Evolutionary conservation across 2,329 filamentous ascomycete genomes (phyloP).

Genomic region (Albophoma yamanashiensis): DNA sequence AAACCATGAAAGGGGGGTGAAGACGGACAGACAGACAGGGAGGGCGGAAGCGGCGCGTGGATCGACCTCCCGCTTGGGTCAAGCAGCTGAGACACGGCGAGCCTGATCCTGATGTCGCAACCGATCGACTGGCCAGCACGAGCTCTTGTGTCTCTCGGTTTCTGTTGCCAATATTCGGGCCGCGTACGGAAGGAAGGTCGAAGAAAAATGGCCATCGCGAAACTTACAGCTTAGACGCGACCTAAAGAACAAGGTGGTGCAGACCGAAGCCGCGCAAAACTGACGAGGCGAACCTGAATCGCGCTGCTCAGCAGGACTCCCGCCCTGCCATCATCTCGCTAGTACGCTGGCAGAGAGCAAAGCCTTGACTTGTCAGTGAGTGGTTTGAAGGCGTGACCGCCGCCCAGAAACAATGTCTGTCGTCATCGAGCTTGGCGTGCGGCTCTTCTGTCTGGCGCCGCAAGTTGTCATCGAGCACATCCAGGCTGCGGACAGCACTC

Average conservation of each 20-base stretch:
- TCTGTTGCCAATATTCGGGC: background rate
- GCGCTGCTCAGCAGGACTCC: background rate
- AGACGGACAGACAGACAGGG: background rate
- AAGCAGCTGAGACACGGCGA: background rate
- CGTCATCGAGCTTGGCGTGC: background rate
- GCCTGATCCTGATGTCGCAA: background rate
- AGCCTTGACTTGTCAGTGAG: background rate
- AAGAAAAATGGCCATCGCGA: background rate
- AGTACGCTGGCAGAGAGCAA: background rate
- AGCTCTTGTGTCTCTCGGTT: background rate
- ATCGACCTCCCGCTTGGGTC: background rate
- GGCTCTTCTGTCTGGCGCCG: background rate
- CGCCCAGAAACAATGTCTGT: background rate
- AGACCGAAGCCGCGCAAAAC: background rate
- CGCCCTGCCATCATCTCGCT: background rate
- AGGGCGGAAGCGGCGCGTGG: background rate
- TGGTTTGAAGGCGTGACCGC: background rate
- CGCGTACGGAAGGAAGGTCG: background rate
- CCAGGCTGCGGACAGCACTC: background rate
- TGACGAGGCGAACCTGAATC: background rate
- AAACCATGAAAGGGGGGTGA: background rate
- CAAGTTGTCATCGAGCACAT: background rate
- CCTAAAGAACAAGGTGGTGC: background rate
- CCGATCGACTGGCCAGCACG: background rate
- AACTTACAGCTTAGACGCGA: background rate